These are phyloP conservation scores for Ceratopteris richardii DNA, from an alignment of 75 land plant genomes.

Conservation along the genomic window DNA sequence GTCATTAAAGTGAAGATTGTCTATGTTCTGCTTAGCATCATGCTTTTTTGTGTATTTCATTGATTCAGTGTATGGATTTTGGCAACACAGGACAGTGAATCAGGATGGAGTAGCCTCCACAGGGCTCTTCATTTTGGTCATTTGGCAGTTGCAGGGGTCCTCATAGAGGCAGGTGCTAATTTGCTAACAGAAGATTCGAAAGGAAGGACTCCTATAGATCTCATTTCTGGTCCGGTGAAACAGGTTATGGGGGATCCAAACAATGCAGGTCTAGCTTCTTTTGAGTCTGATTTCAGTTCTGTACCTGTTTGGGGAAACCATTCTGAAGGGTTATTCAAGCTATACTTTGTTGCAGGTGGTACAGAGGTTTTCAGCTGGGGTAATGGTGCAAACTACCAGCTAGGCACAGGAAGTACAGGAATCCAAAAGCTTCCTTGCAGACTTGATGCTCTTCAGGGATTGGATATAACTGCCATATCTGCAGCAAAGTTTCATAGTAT, in stretches of 20 bases:
- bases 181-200: slow-evolving; percentile 69
- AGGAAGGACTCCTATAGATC: slow-evolving; percentile 75
- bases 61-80: not conserved
- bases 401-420: slow-evolving; percentile 91
- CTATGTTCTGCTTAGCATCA: too few relatives aligned
- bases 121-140: slow-evolving; percentile 99
- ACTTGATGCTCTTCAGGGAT: slow-evolving; percentile 80
- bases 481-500: slow-evolving; percentile 97
- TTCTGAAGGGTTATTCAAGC: too few relatives aligned
- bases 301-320: too few relatives aligned
- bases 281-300: too few relatives aligned
- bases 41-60: not conserved
- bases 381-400: slow-evolving; percentile 96
- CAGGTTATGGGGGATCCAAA: slow-evolving; percentile 37
- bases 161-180: slow-evolving; percentile 81
- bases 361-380: slow-evolving; percentile 97
- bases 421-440: slow-evolving; percentile 80
- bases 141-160: slow-evolving; percentile 87
- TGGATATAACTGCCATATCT: slow-evolving; percentile 40
- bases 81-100: slow-evolving; percentile 86
- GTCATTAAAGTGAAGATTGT: too few relatives aligned
- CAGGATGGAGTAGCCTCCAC: slow-evolving; percentile 96
- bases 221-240: slow-evolving; percentile 80
- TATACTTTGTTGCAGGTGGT: slow-evolving; percentile 34
- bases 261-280: slow-evolving; percentile 41